phyloP scores from a whole-genome alignment of 371 early-diverging fungal species.

The Rhizopus arrhizus region DNA sequence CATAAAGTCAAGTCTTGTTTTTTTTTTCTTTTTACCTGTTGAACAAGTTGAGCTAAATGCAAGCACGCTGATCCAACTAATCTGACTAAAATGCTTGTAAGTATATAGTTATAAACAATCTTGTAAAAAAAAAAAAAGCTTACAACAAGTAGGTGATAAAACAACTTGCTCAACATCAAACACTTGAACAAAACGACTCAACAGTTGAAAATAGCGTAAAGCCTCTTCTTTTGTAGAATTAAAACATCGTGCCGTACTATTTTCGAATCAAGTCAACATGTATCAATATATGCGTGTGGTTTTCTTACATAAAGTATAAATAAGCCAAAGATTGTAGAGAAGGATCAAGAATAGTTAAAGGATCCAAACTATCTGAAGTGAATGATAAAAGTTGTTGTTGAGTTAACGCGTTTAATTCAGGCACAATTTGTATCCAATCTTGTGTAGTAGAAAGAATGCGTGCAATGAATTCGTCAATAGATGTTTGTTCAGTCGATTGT shows the following conservation, averaged over 20 bases:
- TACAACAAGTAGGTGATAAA: constrained; percentile 49
- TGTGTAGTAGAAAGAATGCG: constrained; percentile 33
- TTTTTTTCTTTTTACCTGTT: constrained; percentile 25
- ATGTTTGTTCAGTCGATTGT: neutral
- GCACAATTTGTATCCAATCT: constrained; percentile 16
- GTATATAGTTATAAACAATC: neutral
- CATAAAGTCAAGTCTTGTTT: neutral
- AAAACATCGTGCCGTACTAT: constrained; percentile 48
- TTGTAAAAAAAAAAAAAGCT: constrained; percentile 8
- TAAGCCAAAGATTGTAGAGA: constrained; percentile 56
- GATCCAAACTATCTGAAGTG: constrained; percentile 53
- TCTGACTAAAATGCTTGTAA: constrained; percentile 29
- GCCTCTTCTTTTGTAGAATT: constrained; percentile 29
- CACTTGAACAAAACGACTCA: constrained; percentile 47
- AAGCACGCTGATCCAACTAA: constrained; percentile 52
- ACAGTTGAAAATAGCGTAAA: constrained; percentile 33
- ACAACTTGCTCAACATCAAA: constrained; percentile 52
- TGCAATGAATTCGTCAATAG: constrained; percentile 49
- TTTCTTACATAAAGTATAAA: constrained; percentile 61
- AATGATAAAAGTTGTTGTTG: constrained; percentile 34
- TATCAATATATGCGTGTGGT: neutral
- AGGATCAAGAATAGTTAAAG: constrained; percentile 62
- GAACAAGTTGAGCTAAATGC: constrained; percentile 36
- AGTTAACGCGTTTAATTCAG: constrained; percentile 38
- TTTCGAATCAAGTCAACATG: neutral